phyloP scores from a whole-genome alignment of 805 yeast genomes.

The Metschnikowia anglica region DNA sequence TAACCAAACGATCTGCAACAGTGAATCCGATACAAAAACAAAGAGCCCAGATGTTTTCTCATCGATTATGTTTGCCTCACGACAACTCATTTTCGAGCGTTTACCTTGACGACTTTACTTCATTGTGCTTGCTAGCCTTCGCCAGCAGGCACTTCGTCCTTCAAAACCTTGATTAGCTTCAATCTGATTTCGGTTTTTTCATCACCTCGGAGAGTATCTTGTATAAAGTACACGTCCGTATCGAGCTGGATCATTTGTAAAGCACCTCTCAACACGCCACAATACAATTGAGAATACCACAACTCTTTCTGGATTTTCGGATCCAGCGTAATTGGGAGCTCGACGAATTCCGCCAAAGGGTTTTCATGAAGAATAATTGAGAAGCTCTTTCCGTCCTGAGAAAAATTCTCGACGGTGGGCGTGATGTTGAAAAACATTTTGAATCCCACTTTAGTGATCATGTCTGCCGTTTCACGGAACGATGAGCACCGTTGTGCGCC shows the following conservation, averaged over 20 bases:
- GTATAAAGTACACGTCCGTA: slow-evolving; percentile 75
- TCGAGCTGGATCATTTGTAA: slow-evolving; percentile 95
- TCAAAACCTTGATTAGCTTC: slow-evolving; percentile 65
- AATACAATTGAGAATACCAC: slow-evolving; percentile 90
- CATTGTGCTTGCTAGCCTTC: slow-evolving; percentile 57
- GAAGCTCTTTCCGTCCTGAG: slow-evolving; percentile 71
- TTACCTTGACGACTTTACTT: no score
- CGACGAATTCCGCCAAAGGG: slow-evolving; percentile 94
- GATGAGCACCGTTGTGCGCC: slow-evolving; percentile 79
- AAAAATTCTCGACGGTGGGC: slow-evolving; percentile 76
- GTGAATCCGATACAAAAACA: no score
- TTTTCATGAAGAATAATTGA: slow-evolving; percentile 75
- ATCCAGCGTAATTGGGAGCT: slow-evolving; percentile 69
- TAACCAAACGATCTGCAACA: no score
- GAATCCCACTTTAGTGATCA: slow-evolving; percentile 83
- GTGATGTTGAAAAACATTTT: slow-evolving; percentile 81
- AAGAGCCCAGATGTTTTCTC: no score
- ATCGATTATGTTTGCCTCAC: no score
- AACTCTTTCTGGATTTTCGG: slow-evolving; percentile 65
- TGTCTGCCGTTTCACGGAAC: slow-evolving; percentile 84
- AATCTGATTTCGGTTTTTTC: slow-evolving; percentile 76
- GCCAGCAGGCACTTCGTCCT: slow-evolving; percentile 96
- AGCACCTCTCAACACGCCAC: slow-evolving; percentile 90
- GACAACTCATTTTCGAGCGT: no score
- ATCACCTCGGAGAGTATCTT: slow-evolving; percentile 82